Base-by-base conservation (phyloP, 2,329 filamentous ascomycete genomes). In the Arthrinium puccinioides region DNA sequence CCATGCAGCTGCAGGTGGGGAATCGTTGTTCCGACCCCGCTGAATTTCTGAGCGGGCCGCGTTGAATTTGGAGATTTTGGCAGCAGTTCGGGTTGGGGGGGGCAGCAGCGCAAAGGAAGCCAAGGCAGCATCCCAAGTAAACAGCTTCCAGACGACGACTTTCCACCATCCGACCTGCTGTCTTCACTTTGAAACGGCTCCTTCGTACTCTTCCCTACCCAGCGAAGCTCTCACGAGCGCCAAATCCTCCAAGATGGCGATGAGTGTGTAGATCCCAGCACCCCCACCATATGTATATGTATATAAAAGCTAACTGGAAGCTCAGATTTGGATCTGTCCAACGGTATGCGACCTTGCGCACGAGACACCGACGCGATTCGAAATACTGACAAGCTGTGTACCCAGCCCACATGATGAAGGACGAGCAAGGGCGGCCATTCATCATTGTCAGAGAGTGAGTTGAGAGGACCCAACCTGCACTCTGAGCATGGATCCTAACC, bases 361-460 rank as follows among this genome's bases (percentile, higher is more conserved):
- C 43, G 40, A 38, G 14, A 25, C 23, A 24, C 33, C 9, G 4
- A 37, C 8, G 23, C 13, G 21, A 9, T 19, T 23, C 8, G 14
- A 21, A 11, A 38, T 38, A 31, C 47, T 46, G 30, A 51, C 47
- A 45, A 35, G 48, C 41, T 19, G 26, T 13, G 13, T 27, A 13
- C 46, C 47, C 41, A 83, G 79, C 79, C 58, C 60, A 73, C 60
- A 68, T 98, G 64, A 79, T 96, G 73, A 95, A 95, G 72, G 92
- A 98, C 74, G 92, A 98, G 69, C 82, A 92, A 63, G 92, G 92
- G 45, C 80, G 92, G 59, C 92, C 92, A 26, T 98, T 98, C 66
- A 98, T 98, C 60, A 83, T 98, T 47, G 92, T 98, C 53, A 78
- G 92, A 82, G 92, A 98, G 87, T 94, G 76, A 53, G 85, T 76